These are phyloP conservation scores for Bauhinia variegata DNA, from an alignment of 306 rosid species.

Conservation along the genomic window DNA sequence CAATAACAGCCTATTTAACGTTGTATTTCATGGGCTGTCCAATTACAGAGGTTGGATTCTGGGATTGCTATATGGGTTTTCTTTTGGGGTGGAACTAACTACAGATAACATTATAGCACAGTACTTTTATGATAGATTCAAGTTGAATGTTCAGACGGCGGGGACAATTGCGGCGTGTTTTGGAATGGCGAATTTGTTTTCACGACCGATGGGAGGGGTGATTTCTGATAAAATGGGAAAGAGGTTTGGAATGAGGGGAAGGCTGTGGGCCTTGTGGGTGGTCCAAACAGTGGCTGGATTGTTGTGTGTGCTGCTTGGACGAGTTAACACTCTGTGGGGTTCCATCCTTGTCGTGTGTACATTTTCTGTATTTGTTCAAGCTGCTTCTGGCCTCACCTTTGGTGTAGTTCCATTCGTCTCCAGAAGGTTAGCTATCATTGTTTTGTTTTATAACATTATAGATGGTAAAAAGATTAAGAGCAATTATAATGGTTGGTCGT, in stretches of 20 bases:
- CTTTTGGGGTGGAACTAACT: slow-evolving; percentile 62
- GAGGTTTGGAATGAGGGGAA: slow-evolving; percentile 61
- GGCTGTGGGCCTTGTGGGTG: slow-evolving; percentile 61
- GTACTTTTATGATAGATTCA: slow-evolving; percentile 61
- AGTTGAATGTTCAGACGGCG: slow-evolving; percentile 46
- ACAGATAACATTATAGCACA: slow-evolving; percentile 57
- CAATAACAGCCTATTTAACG: not conserved
- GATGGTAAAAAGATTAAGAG: too few species aligned
- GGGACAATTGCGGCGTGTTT: slow-evolving; percentile 64
- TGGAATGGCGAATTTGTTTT: slow-evolving; percentile 57
- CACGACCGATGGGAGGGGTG: slow-evolving; percentile 61
- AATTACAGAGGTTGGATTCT: slow-evolving; percentile 66
- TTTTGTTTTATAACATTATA: too few species aligned
- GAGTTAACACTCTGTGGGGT: slow-evolving; percentile 50
- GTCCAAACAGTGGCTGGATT: slow-evolving; percentile 55
- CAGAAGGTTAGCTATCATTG: slow-evolving; percentile 39
- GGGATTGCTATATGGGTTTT: slow-evolving; percentile 45
- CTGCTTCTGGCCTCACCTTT: slow-evolving; percentile 59
- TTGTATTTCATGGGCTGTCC: slow-evolving; percentile 38
- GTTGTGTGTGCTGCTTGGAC: slow-evolving; percentile 52
- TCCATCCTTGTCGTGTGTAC: slow-evolving; percentile 55
- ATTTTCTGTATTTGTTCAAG: slow-evolving; percentile 56
- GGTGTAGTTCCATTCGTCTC: slow-evolving; percentile 69
- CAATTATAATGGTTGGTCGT: too few species aligned
- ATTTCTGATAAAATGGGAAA: slow-evolving; percentile 54